Evolutionary conservation across 2,329 filamentous ascomycete species (phyloP).

Genomic region (Dothistroma septosporum): DNA sequence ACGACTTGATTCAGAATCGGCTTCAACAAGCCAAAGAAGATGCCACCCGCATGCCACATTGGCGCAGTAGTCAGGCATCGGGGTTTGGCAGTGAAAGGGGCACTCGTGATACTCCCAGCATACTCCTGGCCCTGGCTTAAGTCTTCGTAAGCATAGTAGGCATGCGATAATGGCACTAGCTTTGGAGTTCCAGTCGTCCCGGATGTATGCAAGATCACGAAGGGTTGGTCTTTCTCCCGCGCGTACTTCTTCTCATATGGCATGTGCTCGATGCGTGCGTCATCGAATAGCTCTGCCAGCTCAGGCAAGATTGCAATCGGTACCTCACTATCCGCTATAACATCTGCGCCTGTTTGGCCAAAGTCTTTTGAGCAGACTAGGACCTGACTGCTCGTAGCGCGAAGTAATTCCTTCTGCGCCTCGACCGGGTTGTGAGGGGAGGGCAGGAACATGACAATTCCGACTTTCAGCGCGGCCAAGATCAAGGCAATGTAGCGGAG

Average conservation of each 20-base stretch:
- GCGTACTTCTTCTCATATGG: background rate
- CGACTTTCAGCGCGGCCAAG: conserved; percentile 1
- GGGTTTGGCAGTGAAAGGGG: background rate
- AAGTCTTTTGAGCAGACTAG: background rate
- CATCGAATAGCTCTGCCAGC: conserved; percentile 10
- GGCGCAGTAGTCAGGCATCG: background rate
- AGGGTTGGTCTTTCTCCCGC: conserved; percentile 5
- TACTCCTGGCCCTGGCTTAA: background rate
- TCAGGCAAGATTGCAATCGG: conserved; percentile 7
- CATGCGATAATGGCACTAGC: conserved; percentile 13
- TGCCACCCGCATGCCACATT: conserved; percentile 10
- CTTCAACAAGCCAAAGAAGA: conserved; percentile 8
- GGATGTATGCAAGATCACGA: conserved; percentile 15
- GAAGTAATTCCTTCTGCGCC: background rate
- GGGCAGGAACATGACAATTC: conserved; percentile 1
- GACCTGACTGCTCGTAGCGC: background rate
- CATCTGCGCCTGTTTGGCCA: background rate
- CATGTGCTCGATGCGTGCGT: background rate
- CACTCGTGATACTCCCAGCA: background rate
- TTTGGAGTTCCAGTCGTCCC: conserved; percentile 19
- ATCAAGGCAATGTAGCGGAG: conserved; percentile 3
- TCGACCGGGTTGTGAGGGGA: conserved; percentile 2
- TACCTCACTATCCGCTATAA: background rate
- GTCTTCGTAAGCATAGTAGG: conserved; percentile 8
- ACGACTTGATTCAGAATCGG: conserved; percentile 5